These are phyloP conservation scores for Mrakia hoshinonis DNA, from an alignment of 768 basidiomycete species.

Conservation along the genomic window DNA sequence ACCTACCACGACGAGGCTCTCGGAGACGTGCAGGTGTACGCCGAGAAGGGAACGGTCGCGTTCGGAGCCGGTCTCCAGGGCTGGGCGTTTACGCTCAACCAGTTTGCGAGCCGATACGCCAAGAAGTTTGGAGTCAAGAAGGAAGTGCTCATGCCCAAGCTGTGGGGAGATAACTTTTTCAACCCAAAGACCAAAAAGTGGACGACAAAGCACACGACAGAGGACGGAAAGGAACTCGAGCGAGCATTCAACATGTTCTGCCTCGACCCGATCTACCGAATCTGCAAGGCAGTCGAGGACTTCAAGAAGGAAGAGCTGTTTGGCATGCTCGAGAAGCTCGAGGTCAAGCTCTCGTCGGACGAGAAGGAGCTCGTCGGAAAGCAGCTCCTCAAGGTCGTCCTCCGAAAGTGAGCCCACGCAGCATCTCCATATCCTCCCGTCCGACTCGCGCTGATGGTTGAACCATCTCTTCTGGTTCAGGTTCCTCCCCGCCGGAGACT, in stretches of 20 bases:
- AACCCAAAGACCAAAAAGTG: conserved; percentile 95
- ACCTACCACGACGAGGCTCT: conserved; percentile 90
- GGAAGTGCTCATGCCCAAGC: conserved; percentile 92
- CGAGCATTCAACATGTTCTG: conserved; percentile 98
- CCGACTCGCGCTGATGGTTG: not conserved
- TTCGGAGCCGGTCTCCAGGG: conserved; percentile 99
- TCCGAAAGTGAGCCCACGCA: conserved; percentile 83
- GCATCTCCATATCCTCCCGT: too few species aligned
- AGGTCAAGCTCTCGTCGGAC: conserved; percentile 73
- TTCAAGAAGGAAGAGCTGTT: conserved; percentile 85
- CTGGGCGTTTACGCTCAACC: conserved; percentile 98
- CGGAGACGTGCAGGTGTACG: conserved; percentile 98
- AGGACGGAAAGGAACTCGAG: conserved; percentile 81
- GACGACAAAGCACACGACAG: conserved; percentile 67
- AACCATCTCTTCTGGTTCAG: not conserved
- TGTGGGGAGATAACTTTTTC: conserved; percentile 98
- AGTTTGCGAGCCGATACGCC: conserved; percentile 86
- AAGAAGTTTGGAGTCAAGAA: conserved; percentile 99
- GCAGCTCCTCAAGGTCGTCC: conserved; percentile 87
- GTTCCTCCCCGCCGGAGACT: conserved; percentile 98
- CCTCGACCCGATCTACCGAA: conserved; percentile 96
- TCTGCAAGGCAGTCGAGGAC: conserved; percentile 98
- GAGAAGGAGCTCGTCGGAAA: conserved; percentile 94
- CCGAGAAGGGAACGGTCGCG: conserved; percentile 94
- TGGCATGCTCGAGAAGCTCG: conserved; percentile 88